These are phyloP conservation scores for Raddia distichophylla DNA, from an alignment of 176 grass and related monocot genomes.

Conservation along the genomic window DNA sequence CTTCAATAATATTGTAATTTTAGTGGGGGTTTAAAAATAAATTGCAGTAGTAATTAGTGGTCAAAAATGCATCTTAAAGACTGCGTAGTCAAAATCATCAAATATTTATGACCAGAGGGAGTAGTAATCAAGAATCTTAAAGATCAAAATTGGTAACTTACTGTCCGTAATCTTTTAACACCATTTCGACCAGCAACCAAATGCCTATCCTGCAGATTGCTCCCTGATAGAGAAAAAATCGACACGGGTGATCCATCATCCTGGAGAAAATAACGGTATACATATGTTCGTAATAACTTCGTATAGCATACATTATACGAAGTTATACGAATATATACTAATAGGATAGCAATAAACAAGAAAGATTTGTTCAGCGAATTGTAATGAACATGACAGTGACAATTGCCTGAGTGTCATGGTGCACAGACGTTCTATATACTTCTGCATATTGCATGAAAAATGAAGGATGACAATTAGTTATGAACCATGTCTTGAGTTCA, in stretches of 20 bases:
- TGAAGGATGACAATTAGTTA: not conserved
- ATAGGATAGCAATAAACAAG: too few species aligned
- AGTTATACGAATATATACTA: too few species aligned
- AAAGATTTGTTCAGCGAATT: too few species aligned
- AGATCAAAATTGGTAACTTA: slow-evolving; percentile 46
- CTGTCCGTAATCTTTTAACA: slow-evolving; percentile 88
- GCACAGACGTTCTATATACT: not conserved
- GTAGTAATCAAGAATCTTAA: slow-evolving; percentile 9
- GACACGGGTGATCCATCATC: slow-evolving; percentile 93
- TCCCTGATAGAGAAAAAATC: slow-evolving; percentile 94
- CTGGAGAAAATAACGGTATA: slow-evolving; percentile 54
- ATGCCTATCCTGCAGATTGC: slow-evolving; percentile 84
- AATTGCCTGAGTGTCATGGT: not conserved
- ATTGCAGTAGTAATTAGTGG: too few species aligned
- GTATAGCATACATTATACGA: too few species aligned
- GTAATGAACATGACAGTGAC: not conserved
- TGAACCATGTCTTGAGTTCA: not conserved
- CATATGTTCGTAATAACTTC: too few species aligned
- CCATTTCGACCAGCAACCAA: slow-evolving; percentile 94
- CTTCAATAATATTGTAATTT: too few species aligned
- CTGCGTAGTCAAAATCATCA: too few species aligned
- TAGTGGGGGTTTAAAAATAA: too few species aligned
- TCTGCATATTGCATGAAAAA: slow-evolving; percentile 8
- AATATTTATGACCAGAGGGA: not conserved
- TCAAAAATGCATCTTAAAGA: too few species aligned